A percentile compares a stretch with the other conserved stretches of the same genome.
Conservation (phyloP, 78 protist species). For the Polysphondylium violaceum region DNA sequence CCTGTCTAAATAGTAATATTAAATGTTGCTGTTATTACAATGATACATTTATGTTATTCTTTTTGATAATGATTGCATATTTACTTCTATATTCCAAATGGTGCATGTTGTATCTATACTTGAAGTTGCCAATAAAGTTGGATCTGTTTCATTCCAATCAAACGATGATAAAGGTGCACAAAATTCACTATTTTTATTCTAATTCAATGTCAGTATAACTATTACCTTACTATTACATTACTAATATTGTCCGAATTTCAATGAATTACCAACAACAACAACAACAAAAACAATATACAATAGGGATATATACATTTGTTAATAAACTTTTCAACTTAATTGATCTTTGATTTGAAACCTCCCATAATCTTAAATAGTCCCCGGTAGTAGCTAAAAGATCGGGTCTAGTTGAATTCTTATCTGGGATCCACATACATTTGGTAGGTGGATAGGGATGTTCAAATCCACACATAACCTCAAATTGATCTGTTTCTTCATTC, state of each 20-base stretch:
- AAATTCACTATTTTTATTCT: constrained; percentile 94
- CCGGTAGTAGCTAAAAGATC: constrained; percentile 98
- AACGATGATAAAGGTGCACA: constrained; percentile 99
- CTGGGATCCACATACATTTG: constrained; percentile 95
- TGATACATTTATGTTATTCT: neutral
- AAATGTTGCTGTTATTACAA: neutral
- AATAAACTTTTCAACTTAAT: constrained; percentile 74
- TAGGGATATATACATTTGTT: constrained; percentile 67
- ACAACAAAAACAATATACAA: neutral
- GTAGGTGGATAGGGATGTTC: constrained; percentile 98
- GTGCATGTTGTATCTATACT: constrained; percentile 97
- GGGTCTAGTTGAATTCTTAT: constrained; percentile 24
- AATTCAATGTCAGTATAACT: neutral
- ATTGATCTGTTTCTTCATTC: constrained; percentile 64
- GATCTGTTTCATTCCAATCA: constrained; percentile 98
- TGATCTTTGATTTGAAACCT: constrained; percentile 61
- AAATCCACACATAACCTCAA: constrained; percentile 73
- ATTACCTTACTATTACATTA: neutral
- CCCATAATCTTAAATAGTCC: constrained; percentile 97
- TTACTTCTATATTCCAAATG: constrained; percentile 94
- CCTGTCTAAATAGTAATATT: constrained; percentile 27
- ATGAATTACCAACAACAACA: no score
- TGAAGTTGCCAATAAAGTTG: constrained; percentile 93
- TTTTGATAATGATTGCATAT: neutral
- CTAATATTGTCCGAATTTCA: no score